Base-by-base conservation (phyloP, 116 monocot genomes). In the Zostera marina region DNA sequence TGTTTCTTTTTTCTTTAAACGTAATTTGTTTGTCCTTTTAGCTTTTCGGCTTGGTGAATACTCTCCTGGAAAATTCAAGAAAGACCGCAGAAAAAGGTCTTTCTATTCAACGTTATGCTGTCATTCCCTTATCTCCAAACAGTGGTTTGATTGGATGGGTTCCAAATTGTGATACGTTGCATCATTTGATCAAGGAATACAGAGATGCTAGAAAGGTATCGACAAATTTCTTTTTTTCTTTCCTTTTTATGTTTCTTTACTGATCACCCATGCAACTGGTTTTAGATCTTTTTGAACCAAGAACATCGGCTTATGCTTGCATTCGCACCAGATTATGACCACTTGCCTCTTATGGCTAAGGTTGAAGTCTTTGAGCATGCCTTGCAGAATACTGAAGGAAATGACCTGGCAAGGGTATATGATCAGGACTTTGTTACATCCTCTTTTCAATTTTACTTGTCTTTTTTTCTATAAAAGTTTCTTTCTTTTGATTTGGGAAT, bases 81-180 rank as follows among this genome's bases (percentile, higher is more conserved):
- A 96, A 89, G 62, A 96, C 96, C 44, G 57, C 85, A 52, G 96
- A 89, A 44, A 96, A 89, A 61, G 96, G 89, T 70, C 82, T 96
- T 44, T 89, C 85, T 24, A 96, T 96, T 69, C 89, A 96, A 56
- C 83, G 96, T 44, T 96, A 96, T 75, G 72, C 85, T 19, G 96
- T 96, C 47, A 96, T 96, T 66, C 96, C 96, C 14, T 80, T 96
- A 25, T 96, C 85, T 42, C 96, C 96, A 55, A 96, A 96, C 54
- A 96, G 96, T 65, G 96, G 96, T 12, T 80, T 96, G 59, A 96
- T 96, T 63, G 96, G 71, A 58, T 96, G 96, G 96, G 96, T 96
- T 72, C 89, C 96, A 56, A 80, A 96, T 42, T 96, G 96, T 65
- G 96, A 96, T 55, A 96, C 96, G 7, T 70, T 96, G 4, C 96